Base-by-base conservation (phyloP, 768 basidiomycete species). In the Auriculariales sp. region DNA sequence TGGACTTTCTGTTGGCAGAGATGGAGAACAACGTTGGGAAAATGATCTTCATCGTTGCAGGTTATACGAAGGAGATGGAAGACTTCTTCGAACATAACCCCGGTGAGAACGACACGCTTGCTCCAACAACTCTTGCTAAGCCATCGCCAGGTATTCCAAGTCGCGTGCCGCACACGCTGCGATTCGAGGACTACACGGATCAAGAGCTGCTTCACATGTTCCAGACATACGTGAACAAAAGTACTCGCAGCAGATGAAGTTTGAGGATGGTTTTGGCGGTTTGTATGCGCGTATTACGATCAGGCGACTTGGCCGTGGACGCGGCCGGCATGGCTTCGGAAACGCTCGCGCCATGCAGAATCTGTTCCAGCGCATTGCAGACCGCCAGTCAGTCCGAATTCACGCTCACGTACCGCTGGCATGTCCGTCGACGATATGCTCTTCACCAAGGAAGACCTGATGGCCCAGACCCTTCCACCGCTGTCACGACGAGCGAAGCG, bases 11-110 rank as follows among this genome's bases (percentile, higher is more conserved):
- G 0, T 68, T 84, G 1, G 79, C 82, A 0, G 81, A 84, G 59
- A 83, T 84, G 78, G 81, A 83, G 56, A 83, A 83, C 57, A 69
- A 72, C 29, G 67, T 77, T 3, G 83, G 79, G 4, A 74, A 65
- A 4, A 54, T 83, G 4, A 77, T 81, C 10, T 84, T 84, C 62
- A 74, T 84, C 49, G 66, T 84, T 2, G 82, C 83, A 0, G 82
- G 82, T 3, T 84, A 84, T 58, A 72, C 65, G 59, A 78, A 73
- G 49, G 68, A 84, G 60, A 83, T 84, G 83, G 82, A 84, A 54
- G 75, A 70, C 36, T 84, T 84, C 64, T 83, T 84, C 52, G 81
- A 83, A 52, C 81, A 82, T 52, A 83, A 84, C 55, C 81, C 82
- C 2, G n/a, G n/a, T n/a, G n/a, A n/a, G n/a, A n/a, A n/a, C n/a